These are phyloP conservation scores for Trichosanthes truncata DNA, from an alignment of 306 rosid species.

Conservation along the genomic window DNA sequence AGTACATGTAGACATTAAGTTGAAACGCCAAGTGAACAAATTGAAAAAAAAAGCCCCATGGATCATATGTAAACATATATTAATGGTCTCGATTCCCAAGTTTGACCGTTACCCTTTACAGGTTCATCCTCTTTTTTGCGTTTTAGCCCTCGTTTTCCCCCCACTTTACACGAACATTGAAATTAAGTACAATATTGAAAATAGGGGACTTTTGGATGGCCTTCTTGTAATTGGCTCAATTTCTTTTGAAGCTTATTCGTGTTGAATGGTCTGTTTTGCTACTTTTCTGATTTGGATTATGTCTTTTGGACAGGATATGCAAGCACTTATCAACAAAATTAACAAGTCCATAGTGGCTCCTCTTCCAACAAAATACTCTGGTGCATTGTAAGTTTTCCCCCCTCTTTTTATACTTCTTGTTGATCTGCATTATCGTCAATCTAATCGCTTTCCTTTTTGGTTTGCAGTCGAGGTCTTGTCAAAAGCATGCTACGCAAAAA, in stretches of 20 bases:
- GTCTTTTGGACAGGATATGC: constrained; percentile 81
- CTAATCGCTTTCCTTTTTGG: constrained; percentile 13
- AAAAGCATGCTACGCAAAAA: constrained; percentile 99
- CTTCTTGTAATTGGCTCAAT: not conserved
- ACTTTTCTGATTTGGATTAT: not conserved
- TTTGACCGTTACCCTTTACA: not conserved
- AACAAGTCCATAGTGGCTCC: constrained; percentile 95
- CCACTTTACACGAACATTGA: too few relatives aligned
- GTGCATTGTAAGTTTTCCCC: constrained; percentile 68
- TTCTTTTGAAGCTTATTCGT: not conserved
- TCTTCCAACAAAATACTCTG: constrained; percentile 80
- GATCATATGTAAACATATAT: not conserved
- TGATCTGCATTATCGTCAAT: not conserved
- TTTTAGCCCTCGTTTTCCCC: not conserved
- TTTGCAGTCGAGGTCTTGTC: constrained; percentile 84
- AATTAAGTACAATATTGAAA: not conserved
- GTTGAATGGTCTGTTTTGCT: not conserved
- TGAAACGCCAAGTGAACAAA: not conserved
- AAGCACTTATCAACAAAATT: constrained; percentile 89
- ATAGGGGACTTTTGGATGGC: not conserved
- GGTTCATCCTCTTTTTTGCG: not conserved
- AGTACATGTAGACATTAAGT: not conserved
- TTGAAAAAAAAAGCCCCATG: not conserved
- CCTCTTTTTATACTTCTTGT: not conserved
- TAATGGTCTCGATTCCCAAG: not conserved